Evolutionary conservation across 371 early-diverging fungal species (phyloP).

Genomic region (Chytridium lagenaria): DNA sequence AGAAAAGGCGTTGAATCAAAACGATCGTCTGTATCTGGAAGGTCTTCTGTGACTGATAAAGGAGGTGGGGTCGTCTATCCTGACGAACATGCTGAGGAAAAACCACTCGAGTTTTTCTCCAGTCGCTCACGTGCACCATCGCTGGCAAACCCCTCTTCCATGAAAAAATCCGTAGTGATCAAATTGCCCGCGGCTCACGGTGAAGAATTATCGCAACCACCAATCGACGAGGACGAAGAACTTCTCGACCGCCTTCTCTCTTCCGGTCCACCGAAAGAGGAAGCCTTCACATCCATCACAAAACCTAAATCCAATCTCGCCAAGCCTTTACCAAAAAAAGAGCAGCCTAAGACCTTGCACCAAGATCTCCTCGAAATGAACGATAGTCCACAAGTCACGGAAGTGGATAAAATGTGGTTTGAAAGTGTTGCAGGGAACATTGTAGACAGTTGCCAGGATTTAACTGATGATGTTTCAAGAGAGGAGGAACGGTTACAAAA

Average conservation of each 20-base stretch:
- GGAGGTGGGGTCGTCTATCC: not conserved
- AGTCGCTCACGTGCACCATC: not conserved
- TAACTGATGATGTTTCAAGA: not conserved
- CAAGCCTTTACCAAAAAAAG: not conserved
- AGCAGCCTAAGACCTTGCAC: not conserved
- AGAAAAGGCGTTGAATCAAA: not conserved
- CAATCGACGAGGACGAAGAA: not conserved
- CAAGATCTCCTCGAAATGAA: not conserved
- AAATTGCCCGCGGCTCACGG: not conserved
- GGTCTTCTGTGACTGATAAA: not conserved
- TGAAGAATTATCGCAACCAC: no score
- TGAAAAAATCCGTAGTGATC: not conserved
- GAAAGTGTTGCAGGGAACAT: not conserved
- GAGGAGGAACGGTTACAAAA: not conserved
- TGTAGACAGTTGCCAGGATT: not conserved
- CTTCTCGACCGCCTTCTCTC: not conserved
- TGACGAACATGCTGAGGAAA: not conserved
- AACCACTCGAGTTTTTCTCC: not conserved
- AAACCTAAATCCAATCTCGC: not conserved
- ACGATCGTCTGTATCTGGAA: not conserved
- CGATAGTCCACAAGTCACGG: not conserved
- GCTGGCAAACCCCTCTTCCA: not conserved
- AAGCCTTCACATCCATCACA: not conserved
- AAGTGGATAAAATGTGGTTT: slow-evolving; percentile 16
- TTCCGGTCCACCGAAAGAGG: not conserved